Percentiles rank a stretch among this genome's conserved stretches.
phyloP scores from a whole-genome alignment of 257 asterid species.

The Solanum paucissectum region DNA sequence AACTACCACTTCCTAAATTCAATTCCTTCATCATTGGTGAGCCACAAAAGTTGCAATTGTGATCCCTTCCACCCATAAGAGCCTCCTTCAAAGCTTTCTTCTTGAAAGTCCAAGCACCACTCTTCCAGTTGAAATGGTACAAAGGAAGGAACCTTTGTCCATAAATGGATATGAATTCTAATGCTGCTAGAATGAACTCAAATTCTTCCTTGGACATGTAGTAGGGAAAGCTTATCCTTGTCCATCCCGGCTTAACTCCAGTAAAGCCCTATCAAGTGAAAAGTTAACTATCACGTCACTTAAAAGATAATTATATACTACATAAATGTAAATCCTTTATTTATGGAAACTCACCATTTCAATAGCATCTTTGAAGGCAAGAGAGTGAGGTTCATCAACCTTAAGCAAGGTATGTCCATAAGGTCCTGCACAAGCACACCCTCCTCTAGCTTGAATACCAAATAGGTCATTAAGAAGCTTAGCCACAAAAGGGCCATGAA shows the following conservation, averaged over 20 bases:
- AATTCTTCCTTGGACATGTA: constrained; percentile 21
- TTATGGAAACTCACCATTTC: not conserved
- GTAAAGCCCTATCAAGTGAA: not conserved
- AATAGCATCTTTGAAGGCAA: constrained; percentile 13
- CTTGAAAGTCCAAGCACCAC: constrained; percentile 37
- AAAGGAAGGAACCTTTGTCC: constrained; percentile 35
- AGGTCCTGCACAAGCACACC: constrained; percentile 51
- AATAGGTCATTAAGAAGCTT: constrained; percentile 46
- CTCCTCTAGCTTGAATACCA: constrained; percentile 59
- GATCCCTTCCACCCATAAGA: not conserved
- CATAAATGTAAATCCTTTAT: not conserved
- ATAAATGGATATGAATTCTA: constrained; percentile 34
- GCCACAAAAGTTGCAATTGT: not conserved
- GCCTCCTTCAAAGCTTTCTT: not conserved
- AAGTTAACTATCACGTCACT: not conserved
- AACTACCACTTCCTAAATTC: not conserved
- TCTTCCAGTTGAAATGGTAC: constrained; percentile 36
- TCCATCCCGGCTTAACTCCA: not conserved
- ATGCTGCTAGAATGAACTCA: constrained; percentile 30
- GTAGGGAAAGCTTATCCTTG: constrained; percentile 8
- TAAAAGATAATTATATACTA: not conserved
- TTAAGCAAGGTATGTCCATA: constrained; percentile 37
- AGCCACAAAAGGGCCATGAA: constrained; percentile 43
- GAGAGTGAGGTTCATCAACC: constrained; percentile 18
- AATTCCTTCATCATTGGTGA: constrained; percentile 5